phyloP scores from a whole-genome alignment of 345 rosid species.

The Gossypium ekmanianum region DNA sequence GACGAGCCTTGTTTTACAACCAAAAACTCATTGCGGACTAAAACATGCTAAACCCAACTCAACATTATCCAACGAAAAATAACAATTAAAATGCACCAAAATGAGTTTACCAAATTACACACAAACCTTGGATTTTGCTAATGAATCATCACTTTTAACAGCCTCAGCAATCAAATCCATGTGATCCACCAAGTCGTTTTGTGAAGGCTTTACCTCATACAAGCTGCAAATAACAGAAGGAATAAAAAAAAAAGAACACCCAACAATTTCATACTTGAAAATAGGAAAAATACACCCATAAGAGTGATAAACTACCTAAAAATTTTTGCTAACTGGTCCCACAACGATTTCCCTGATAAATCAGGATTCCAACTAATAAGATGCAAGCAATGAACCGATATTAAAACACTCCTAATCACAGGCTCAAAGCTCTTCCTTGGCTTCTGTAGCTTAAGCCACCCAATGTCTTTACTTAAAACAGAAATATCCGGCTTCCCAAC shows the following conservation, averaged over 20 bases:
- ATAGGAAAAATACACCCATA: neutral
- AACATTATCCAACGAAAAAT: neutral
- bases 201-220: conserved; percentile 63
- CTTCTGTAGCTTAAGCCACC: conserved; percentile 65
- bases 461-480: conserved; percentile 56
- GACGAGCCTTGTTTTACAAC: too few relatives aligned
- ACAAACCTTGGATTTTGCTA: conserved; percentile 66
- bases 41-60: neutral
- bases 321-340: conserved; percentile 53
- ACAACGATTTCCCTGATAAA: conserved; percentile 48
- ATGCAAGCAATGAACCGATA: conserved; percentile 58
- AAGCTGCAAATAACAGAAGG: conserved; percentile 37
- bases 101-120: neutral
- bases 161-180: conserved; percentile 56
- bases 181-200: conserved; percentile 76
- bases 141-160: conserved; percentile 44
- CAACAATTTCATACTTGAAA: neutral
- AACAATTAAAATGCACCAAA: conserved; percentile 7
- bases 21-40: neutral
- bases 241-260: neutral
- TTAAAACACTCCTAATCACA: conserved; percentile 46
- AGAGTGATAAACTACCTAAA: conserved; percentile 43
- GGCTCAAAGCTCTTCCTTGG: conserved; percentile 72
- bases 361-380: conserved; percentile 51
- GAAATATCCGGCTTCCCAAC: conserved; percentile 45